phyloP scores from a whole-genome alignment of 495 filamentous ascomycete species.

The Astrothelium macrocarpum region DNA sequence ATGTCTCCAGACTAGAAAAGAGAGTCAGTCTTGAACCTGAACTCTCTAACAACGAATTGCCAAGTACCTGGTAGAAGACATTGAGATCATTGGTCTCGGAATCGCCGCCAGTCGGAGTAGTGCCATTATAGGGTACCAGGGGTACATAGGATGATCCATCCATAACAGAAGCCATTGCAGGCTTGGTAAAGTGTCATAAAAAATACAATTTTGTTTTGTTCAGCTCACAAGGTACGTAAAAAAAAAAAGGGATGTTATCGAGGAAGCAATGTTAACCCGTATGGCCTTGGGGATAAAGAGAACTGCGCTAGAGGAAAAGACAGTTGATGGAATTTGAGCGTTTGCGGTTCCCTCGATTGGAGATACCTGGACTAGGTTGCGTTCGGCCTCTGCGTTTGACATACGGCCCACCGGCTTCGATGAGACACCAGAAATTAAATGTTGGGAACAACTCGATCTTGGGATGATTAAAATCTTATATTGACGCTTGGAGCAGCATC shows the following conservation, averaged over 20 bases:
- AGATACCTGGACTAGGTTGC: background rate
- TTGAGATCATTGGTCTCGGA: conserved; percentile 67
- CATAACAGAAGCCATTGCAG: background rate
- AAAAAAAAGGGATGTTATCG: background rate
- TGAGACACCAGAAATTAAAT: background rate
- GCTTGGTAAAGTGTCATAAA: background rate
- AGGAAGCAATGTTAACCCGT: background rate
- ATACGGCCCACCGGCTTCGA: background rate
- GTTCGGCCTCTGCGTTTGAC: background rate
- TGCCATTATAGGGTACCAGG: conserved; percentile 46
- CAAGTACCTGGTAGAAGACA: conserved; percentile 64
- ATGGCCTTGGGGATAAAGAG: background rate
- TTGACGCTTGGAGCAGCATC: too few species aligned
- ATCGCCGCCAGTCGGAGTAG: conserved; percentile 58
- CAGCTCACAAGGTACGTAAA: background rate
- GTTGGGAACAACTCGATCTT: background rate
- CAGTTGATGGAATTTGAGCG: background rate
- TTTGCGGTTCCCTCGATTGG: background rate
- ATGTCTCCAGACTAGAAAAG: conserved; percentile 70
- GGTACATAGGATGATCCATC: conserved; percentile 17
- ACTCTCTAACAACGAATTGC: conserved; percentile 1
- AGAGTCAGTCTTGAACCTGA: conserved; percentile 1
- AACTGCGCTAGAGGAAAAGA: background rate
- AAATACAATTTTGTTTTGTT: background rate
- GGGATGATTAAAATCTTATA: background rate